These are phyloP conservation scores for Orbilia brochopaga DNA, from an alignment of 2,329 filamentous ascomycete species.

Conservation along the genomic window DNA sequence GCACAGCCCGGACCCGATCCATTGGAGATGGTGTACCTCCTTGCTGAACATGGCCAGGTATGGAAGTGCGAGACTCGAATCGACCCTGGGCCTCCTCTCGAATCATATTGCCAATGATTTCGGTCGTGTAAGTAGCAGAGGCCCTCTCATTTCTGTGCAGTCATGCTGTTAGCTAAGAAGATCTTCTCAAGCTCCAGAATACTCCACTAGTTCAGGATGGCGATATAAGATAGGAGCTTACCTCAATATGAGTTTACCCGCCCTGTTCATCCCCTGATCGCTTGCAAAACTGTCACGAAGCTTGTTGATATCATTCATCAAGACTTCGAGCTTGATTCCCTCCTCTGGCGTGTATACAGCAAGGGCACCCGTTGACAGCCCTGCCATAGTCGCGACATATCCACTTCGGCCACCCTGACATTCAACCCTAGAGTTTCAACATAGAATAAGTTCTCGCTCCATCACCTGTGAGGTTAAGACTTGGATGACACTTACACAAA, in stretches of 20 bases:
- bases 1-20: constrained; percentile 90
- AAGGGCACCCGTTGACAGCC: constrained; percentile 86
- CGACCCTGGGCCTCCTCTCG: constrained; percentile 88
- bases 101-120: constrained; percentile 94
- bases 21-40: constrained; percentile 91
- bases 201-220: no score
- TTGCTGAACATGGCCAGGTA: constrained; percentile 93
- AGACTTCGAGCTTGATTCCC: constrained; percentile 90
- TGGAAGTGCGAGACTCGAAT: constrained; percentile 89
- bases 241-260: constrained; percentile 85
- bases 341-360: constrained; percentile 98
- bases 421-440: constrained; percentile 67
- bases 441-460: not conserved
- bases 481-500: constrained; percentile 67
- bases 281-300: constrained; percentile 82
- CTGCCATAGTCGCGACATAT: constrained; percentile 88
- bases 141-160: constrained; percentile 78
- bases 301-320: constrained; percentile 86
- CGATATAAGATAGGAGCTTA: no score
- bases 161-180: constrained; percentile 7
- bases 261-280: constrained; percentile 85
- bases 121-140: constrained; percentile 85
- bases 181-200: no score
- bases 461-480: not conserved
- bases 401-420: constrained; percentile 94